Evolutionary conservation across 1,284 basidiomycete genomes (phyloP).

Genomic region (Sutorius eximius): DNA sequence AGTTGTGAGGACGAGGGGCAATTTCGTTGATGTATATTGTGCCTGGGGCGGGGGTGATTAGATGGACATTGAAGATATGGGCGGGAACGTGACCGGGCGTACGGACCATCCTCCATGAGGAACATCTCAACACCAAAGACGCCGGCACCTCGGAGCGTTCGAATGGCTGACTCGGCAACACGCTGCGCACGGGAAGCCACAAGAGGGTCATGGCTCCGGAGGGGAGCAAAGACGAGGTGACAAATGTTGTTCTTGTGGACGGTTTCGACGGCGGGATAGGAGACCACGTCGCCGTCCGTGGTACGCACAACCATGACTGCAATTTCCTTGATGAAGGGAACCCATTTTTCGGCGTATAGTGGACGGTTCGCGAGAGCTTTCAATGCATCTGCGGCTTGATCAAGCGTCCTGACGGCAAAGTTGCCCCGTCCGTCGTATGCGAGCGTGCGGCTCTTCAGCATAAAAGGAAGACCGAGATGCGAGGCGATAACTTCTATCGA

Average conservation of each 20-base stretch:
- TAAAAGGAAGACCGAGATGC: slow-evolving; percentile 82
- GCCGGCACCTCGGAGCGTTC: slow-evolving; percentile 84
- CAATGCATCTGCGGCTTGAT: slow-evolving; percentile 65
- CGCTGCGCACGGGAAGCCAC: slow-evolving; percentile 64
- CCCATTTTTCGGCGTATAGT: slow-evolving; percentile 94
- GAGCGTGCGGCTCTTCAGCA: slow-evolving; percentile 94
- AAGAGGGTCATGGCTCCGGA: slow-evolving; percentile 60
- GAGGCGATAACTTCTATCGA: slow-evolving; percentile 57
- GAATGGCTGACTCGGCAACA: slow-evolving; percentile 84
- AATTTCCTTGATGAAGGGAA: slow-evolving; percentile 87
- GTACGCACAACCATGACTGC: slow-evolving; percentile 97
- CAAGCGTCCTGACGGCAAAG: slow-evolving; percentile 66
- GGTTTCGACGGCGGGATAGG: slow-evolving; percentile 95
- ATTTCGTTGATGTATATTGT: slow-evolving; percentile 93
- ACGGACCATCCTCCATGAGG: slow-evolving; percentile 77
- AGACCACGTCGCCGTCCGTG: slow-evolving; percentile 68
- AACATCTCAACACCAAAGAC: slow-evolving; percentile 99
- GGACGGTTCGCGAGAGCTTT: slow-evolving; percentile 61
- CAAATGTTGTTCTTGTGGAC: slow-evolving; percentile 95
- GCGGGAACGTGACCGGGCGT: not conserved
- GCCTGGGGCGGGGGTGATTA: slow-evolving; percentile 45
- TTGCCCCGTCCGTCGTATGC: slow-evolving; percentile 98
- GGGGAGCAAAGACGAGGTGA: slow-evolving; percentile 88
- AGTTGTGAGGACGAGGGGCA: slow-evolving; percentile 98
- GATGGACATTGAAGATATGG: not conserved